phyloP scores from a whole-genome alignment of 768 basidiomycete species.

The Xerocomellus intermedius region DNA sequence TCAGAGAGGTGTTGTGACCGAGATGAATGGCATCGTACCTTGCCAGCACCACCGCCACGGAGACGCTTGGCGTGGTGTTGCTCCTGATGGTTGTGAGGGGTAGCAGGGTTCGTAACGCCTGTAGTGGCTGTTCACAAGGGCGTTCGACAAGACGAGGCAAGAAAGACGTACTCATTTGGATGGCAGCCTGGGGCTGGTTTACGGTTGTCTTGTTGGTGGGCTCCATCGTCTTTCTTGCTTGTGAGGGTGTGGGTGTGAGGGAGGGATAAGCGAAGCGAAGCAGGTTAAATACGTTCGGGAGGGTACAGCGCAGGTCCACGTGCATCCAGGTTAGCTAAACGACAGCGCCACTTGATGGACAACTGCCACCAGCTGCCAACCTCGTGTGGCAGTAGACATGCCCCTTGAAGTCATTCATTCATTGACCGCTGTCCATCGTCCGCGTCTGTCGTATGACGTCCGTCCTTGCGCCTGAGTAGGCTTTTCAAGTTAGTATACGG shows the following conservation, averaged over 20 bases:
- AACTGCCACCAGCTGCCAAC: not conserved
- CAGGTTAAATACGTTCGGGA: constrained; percentile 17
- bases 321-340: constrained; percentile 6
- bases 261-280: not conserved
- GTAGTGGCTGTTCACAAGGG: not conserved
- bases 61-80: constrained; percentile 51
- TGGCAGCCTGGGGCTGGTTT: constrained; percentile 57
- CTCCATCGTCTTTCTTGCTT: constrained; percentile 31
- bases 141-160: not conserved
- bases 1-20: not conserved
- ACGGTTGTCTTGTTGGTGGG: constrained; percentile 36
- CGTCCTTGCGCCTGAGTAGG: too few species aligned
- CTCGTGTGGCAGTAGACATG: not conserved
- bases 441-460: too few species aligned
- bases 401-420: too few species aligned
- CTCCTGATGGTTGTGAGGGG: constrained; percentile 41
- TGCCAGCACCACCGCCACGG: constrained; percentile 70
- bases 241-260: constrained; percentile 18
- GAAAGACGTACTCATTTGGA: constrained; percentile 58
- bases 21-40: constrained; percentile 37
- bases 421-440: not conserved
- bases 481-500: too few species aligned
- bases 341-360: constrained; percentile 4
- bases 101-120: constrained; percentile 50
- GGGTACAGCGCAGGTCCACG: constrained; percentile 5